Percentiles rank a stretch among this genome's conserved stretches.
Conservation (phyloP, 2,329 filamentous ascomycete genomes). For the Neonectria neomacrospora region DNA sequence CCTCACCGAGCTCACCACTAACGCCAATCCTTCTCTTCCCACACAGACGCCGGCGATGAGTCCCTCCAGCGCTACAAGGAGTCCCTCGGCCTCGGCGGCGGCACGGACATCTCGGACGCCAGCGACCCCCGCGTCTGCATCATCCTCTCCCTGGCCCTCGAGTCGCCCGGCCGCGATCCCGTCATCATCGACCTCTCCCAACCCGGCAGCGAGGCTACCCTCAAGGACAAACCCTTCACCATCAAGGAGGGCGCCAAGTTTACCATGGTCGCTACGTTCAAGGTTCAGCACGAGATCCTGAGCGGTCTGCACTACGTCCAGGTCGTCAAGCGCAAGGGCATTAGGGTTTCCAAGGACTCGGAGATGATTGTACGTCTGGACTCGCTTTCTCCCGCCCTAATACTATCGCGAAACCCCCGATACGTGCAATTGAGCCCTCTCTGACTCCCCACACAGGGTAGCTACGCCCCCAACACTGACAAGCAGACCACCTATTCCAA, state of each 20-base stretch:
- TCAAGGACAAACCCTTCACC: slow-evolving; percentile 93
- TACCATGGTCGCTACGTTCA: slow-evolving; percentile 93
- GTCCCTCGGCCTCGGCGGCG: slow-evolving; percentile 86
- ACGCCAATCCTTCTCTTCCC: slow-evolving; percentile 24
- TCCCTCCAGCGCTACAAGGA: slow-evolving; percentile 98
- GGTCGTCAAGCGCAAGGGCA: slow-evolving; percentile 87
- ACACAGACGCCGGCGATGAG: slow-evolving; percentile 78
- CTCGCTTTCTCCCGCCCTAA: background rate
- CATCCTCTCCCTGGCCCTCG: slow-evolving; percentile 90
- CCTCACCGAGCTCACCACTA: slow-evolving; percentile 27
- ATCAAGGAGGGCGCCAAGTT: slow-evolving; percentile 97
- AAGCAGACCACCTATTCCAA: slow-evolving; percentile 88
- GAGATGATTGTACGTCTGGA: slow-evolving; percentile 88
- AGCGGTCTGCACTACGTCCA: slow-evolving; percentile 97
- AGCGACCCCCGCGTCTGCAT: slow-evolving; percentile 91
- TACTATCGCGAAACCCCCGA: no score
- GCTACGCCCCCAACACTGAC: slow-evolving; percentile 91
- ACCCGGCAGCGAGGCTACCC: slow-evolving; percentile 76
- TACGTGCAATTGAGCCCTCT: background rate
- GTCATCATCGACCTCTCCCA: slow-evolving; percentile 89
- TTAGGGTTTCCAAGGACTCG: slow-evolving; percentile 90
- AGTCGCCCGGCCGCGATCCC: slow-evolving; percentile 82
- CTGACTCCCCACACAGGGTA: slow-evolving; percentile 69
- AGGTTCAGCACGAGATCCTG: slow-evolving; percentile 96
- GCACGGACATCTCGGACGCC: slow-evolving; percentile 77